Evolutionary conservation across 371 early-diverging fungal genomes (phyloP).

Genomic region (Rhizopus stolonifer): DNA sequence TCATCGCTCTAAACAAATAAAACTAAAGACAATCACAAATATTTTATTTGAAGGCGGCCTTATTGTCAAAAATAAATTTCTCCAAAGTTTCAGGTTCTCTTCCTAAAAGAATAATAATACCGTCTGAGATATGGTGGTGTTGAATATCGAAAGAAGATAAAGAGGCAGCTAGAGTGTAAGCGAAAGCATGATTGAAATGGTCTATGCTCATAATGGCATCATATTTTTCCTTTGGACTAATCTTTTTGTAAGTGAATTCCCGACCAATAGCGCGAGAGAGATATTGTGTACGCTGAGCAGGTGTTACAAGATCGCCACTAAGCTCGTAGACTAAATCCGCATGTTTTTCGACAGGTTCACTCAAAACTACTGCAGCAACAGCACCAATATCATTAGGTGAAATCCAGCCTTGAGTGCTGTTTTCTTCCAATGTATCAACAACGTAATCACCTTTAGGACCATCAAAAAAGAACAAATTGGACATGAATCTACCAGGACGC

Average conservation of each 20-base stretch:
- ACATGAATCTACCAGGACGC: conserved; percentile 37
- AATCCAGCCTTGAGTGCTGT: conserved; percentile 10
- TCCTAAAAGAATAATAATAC: conserved; percentile 12
- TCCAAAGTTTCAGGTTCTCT: conserved; percentile 11
- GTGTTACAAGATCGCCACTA: conserved; percentile 4
- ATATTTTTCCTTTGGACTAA: conserved; percentile 15
- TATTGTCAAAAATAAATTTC: neutral
- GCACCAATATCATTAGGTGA: conserved; percentile 29
- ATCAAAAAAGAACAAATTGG: conserved; percentile 17
- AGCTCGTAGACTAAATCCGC: conserved; percentile 19
- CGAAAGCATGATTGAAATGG: conserved; percentile 3
- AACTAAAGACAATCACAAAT: no score
- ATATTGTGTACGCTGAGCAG: conserved; percentile 9
- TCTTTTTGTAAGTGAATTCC: conserved; percentile 7
- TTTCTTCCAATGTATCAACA: conserved; percentile 4
- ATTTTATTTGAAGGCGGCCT: neutral
- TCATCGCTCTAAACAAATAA: no score
- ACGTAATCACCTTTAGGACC: neutral
- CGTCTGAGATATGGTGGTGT: neutral
- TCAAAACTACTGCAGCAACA: conserved; percentile 21
- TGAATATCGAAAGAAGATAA: neutral
- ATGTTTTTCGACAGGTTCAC: conserved; percentile 23
- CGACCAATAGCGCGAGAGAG: conserved; percentile 14
- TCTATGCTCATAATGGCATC: neutral
- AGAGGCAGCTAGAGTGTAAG: neutral